phyloP scores from a whole-genome alignment of 2,329 filamentous ascomycete genomes.

The Lizonia empirigonia region DNA sequence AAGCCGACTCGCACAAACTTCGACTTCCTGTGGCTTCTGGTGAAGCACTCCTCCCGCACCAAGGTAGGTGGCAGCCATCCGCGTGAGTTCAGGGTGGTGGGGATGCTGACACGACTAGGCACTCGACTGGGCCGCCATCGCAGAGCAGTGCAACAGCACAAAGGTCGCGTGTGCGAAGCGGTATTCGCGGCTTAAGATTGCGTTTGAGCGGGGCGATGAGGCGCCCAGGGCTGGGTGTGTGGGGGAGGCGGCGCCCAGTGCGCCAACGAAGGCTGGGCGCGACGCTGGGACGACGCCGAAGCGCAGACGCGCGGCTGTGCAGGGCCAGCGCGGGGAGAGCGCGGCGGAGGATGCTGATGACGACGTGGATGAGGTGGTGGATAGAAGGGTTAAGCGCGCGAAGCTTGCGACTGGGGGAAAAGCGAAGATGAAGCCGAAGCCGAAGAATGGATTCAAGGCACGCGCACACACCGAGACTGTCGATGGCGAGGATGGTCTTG shows the following conservation, averaged over 20 bases:
- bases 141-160: conserved; percentile 33
- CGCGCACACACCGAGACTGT: neutral
- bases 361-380: conserved; percentile 1
- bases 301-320: conserved; percentile 27
- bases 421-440: neutral
- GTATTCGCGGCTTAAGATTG: conserved; percentile 40
- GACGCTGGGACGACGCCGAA: conserved; percentile 19
- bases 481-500: too few species aligned
- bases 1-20: conserved; percentile 19
- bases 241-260: too few species aligned
- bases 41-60: conserved; percentile 34
- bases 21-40: conserved; percentile 37
- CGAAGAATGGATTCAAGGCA: neutral
- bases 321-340: conserved; percentile 1
- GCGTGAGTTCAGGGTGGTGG: neutral
- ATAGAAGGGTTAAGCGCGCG: too few species aligned
- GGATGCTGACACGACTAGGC: conserved; percentile 13
- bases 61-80: conserved; percentile 24
- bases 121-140: conserved; percentile 40
- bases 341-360: neutral
- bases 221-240: too few species aligned
- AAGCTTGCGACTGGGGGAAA: neutral
- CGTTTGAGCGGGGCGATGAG: conserved; percentile 29
- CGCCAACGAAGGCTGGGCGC: neutral
- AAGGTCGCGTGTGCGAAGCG: conserved; percentile 42